Conservation (phyloP, 768 basidiomycete genomes). For the Termitomyces sp. region DNA sequence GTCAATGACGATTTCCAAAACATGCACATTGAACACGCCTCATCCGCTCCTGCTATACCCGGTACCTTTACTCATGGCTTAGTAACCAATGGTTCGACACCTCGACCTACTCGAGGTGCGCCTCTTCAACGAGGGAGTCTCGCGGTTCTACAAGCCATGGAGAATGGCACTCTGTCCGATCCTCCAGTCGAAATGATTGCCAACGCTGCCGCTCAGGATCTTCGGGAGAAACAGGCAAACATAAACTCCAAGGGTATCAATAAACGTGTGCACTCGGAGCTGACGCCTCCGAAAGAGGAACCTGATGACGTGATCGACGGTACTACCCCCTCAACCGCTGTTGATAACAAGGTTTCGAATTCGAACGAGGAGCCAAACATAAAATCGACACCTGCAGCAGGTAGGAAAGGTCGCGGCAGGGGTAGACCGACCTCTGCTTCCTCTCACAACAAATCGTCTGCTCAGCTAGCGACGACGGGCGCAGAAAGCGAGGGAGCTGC, state of each 20-base stretch:
- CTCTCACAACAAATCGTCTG: conserved; percentile 4
- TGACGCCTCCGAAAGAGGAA: conserved; percentile 40
- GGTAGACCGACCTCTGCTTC: conserved; percentile 4
- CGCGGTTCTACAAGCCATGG: conserved; percentile 41
- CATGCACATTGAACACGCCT: conserved; percentile 25
- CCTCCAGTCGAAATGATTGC: conserved; percentile 57
- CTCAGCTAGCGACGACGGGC: conserved; percentile 8
- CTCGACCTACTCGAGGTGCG: conserved; percentile 25
- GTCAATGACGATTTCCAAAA: conserved; percentile 28
- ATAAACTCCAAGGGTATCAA: conserved; percentile 22
- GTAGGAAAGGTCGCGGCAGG: conserved; percentile 14
- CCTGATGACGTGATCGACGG: conserved; percentile 8
- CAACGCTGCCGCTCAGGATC: conserved; percentile 26
- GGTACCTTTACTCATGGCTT: conserved; percentile 10
- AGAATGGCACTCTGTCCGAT: conserved; percentile 36
- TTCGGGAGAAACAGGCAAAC: conserved; percentile 13
- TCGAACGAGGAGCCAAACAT: conserved; percentile 2
- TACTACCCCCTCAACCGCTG: conserved; percentile 7
- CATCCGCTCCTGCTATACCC: conserved; percentile 6
- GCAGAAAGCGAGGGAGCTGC: conserved; percentile 17
- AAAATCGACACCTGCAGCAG: not conserved
- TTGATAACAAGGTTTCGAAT: not conserved
- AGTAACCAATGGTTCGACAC: conserved; percentile 7
- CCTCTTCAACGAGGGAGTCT: conserved; percentile 45
- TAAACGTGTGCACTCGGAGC: conserved; percentile 38